Base-by-base conservation (phyloP, 176 grass and related monocot species). In the Oryza punctata region DNA sequence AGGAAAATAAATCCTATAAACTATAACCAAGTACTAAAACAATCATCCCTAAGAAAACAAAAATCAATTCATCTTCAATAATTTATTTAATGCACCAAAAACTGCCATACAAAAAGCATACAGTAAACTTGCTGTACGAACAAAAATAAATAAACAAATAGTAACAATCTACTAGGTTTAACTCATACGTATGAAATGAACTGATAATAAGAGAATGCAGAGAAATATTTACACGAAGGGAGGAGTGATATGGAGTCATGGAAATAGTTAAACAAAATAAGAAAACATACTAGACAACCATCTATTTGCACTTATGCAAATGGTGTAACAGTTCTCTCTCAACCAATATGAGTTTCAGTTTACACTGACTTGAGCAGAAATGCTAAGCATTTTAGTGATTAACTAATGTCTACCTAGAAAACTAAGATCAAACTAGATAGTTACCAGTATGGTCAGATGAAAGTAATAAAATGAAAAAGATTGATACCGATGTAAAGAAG, bases 341-440 rank as follows among this genome's bases (percentile, higher is more conserved):
- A 32, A 76, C 21, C 7, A 68, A 19, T n/a, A 57, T 76, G 19
- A 76, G 50, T 76, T 46, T 7, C 70, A 44, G 6, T 43, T 75
- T 57, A 32, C 28, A 57, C 28, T 54, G 18, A 57, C 10, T 12
- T 37, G 29, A 69, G 38, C 13, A 70, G 30, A 81, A 70, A 15
- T 76, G 14, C 23, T 59, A 26, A 35, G 25, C 19, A n/a, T 74
- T 61, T 13, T 47, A 45, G 14, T 7, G 3, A 76, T 74, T 26
- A 76, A 37, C 47, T 46, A 54, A 43, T 86, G 59, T 67, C 41
- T 35, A 47, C 50, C 38, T 35, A 78, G 49, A 21, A 32, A 82
- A 21, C 38, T 37, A 30, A 47, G 37, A 21, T 15, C 41, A 19
- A 1, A 76, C 7, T 76, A 81, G 25, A 69, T 7, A 73, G 27